Base-by-base conservation (phyloP, 2,329 filamentous ascomycete genomes). In the Trichoderma endophyticum region DNA sequence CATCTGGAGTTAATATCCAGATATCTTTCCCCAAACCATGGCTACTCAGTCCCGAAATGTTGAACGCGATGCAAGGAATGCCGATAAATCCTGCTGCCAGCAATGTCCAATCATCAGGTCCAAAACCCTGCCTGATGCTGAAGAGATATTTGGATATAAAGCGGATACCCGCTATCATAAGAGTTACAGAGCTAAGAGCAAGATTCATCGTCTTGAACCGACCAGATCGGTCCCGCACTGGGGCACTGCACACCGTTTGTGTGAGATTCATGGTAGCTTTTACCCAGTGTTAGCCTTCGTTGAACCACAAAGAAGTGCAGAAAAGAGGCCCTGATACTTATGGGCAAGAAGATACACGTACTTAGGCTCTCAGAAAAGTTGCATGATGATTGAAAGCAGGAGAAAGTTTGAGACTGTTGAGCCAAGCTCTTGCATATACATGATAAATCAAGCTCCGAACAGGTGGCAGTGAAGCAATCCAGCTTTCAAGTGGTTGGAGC, bases 1-100 rank as follows among this genome's bases (percentile, higher is more conserved):
- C 48, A 26, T 69, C 56, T 24, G 74, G 72, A 21, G 51, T 66
- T 0, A 81, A 72, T 2, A 79, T 81, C 80, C 80, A 81, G 26
- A 81, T 75, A 30, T 81, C 80, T 8, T 73, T 75, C 2, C 80
- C 80, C n/a, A 81, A 71, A 15, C 80, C 80, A 39, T 78, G 75
- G 3, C 74, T 73, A 1, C 74, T 71, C 0, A 78, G 72, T 3
- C 75, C 75, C 6, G 71, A 65, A 15, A 78, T 62, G 51, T 76
- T 76, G 68, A 81, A 74, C 21, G 76, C 72, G 0, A 75, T 75
- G 28, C 73, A 74, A 1, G 76, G 75, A 5, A 79, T 68, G 18
- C 73, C 74, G 14, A 75, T 68, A 34, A 77, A 21, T 48, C 76
- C 72, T 18, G 76, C 75, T 3, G 76, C 51, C 0, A 79, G 62